Base-by-base conservation (phyloP, 768 basidiomycete species). In the Russula sp. region DNA sequence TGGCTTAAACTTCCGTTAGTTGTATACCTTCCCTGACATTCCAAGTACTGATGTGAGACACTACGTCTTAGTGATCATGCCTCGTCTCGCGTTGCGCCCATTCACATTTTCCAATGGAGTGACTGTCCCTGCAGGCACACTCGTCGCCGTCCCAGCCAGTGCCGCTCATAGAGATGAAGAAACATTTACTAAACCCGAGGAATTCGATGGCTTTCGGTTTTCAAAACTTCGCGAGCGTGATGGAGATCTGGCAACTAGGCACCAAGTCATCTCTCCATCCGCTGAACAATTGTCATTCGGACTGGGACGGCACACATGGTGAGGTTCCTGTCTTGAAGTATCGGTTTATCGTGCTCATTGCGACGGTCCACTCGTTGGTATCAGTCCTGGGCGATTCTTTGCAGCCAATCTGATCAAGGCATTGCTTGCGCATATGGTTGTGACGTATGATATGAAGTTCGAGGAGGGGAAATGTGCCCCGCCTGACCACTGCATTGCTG, bases 41-140 rank as follows among this genome's bases (percentile, higher is more conserved):
- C 9, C 34, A 27, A 32, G 8, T 34, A 20, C 56, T 48, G 42
- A 47, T 20, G 0, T 37, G 5, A 0, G 14, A 6, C 42, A n/a
- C 14, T 10, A 4, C 10, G 13, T 34, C 2, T 53, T 42, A 75
- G 73, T 69, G 11, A 37, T 40, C 7, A 63, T 78, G 44, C 58
- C 66, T 14, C 75, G 79, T 6, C 71, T 72, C 60, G 73, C 73
- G 2, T 52, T 75, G 27, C 70, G 75, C 56, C 76, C 78, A 47
- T 76, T 76, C 68, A 77, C 74, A 1, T 76, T 83, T 57, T 78
- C 77, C 3, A 75, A 82, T 66, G 80, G 79, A 6, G 76, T 75
- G 1, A 64, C 67, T 48, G 65, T 82, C 13, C 79, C 79, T 4
- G 69, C 70, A 39, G 78, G 77, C 2, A 74, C 76, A 0, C 69